Base-by-base conservation (phyloP, 2,329 filamentous ascomycete species). In the Dothistroma pini region DNA sequence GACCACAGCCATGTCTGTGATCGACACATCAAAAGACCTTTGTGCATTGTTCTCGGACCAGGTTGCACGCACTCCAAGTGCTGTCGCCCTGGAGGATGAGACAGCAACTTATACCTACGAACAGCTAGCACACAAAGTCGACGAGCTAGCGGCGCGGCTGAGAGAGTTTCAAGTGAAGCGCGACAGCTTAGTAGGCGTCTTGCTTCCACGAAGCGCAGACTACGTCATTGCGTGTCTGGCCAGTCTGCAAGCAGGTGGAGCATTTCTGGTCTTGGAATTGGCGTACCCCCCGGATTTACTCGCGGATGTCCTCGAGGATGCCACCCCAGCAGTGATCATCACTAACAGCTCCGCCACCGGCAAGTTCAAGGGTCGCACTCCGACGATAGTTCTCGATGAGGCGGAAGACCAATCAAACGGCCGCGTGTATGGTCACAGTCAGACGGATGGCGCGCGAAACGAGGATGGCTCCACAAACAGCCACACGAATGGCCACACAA, bases 181-280 rank as follows among this genome's bases (percentile, higher is more conserved):
- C 61, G 89, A 93, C 74, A 83, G 81, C 66, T 81, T 91, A 19
- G 89, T 93, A 34, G 90, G 90, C 57, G 86, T 93, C 48, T 81
- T 93, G 56, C 82, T 93, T 71, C 87, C 86, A 59, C 86, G 89
- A 58, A 90, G 88, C 72, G 88, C 89, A 54, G 84, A 91, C 75
- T 91, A 93, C 75, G 88, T 93, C 63, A 86, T 93, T 74, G 86
- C 89, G 16, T 91, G 88, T 71, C 79, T 93, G 56, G 90, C 90
- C 29, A 86, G 88, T n/a, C 82, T 93, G 44, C 85, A 88, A 61
- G 89, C 90, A 1, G 90, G 89, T 56, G 90, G 90, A 57, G 90
- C 90, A 1, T 93, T 92, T 71, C 80, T 93, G 5, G 89, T 93
- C 1, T 83, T 93, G 2, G 90, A 93, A 75, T 80, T 91, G 54